Conservation (phyloP, 441 rosid genomes). For the Corymbia citriodora region DNA sequence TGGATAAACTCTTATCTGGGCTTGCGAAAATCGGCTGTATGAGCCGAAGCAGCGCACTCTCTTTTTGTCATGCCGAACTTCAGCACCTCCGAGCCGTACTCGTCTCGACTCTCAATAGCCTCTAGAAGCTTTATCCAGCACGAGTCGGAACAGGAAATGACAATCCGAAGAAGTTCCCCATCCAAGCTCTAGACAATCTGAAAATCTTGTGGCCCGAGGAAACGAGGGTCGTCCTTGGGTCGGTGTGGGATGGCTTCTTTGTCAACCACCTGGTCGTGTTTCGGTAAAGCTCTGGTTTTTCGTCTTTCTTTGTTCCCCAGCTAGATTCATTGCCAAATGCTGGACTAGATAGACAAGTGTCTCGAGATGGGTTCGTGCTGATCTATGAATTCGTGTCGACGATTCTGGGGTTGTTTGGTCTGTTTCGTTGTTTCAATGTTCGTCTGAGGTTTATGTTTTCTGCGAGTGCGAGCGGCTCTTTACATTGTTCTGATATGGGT, state of each 20-base stretch:
- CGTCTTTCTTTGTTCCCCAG: neutral
- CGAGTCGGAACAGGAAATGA: neutral
- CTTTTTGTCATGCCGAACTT: neutral
- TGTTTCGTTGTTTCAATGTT: neutral
- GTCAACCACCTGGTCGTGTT: neutral
- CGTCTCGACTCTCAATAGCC: neutral
- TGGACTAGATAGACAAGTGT: neutral
- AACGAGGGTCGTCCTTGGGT: neutral
- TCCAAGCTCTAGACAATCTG: neutral
- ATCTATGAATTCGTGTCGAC: neutral
- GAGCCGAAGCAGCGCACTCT: neutral
- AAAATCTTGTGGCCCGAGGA: neutral
- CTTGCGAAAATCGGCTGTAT: rapidly evolving
- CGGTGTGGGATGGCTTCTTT: neutral
- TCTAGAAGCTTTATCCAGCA: neutral
- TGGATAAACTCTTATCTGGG: neutral
- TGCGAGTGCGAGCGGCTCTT: neutral
- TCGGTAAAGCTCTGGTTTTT: neutral
- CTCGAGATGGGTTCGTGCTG: neutral
- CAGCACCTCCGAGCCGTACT: neutral
- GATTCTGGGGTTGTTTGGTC: neutral
- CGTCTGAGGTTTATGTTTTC: neutral
- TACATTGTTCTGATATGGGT: neutral
- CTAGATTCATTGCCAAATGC: neutral
- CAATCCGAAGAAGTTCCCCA: neutral